Conservation (phyloP, 106 monocot genomes). For the Dioscorea zingiberensis region DNA sequence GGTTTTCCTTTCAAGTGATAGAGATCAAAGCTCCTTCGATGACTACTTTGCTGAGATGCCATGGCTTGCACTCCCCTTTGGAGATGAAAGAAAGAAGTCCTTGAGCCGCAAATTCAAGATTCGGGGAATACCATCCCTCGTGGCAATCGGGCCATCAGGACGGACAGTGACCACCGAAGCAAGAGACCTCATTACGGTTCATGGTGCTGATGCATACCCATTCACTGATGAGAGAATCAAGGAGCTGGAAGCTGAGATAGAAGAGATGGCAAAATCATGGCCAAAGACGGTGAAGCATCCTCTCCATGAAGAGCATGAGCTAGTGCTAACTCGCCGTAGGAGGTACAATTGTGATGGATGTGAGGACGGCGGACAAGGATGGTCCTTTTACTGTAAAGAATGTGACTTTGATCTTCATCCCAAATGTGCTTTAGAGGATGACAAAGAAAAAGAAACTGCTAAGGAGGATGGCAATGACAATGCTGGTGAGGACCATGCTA, state of each 20-base stretch:
- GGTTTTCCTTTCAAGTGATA: slow-evolving; percentile 55
- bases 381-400: slow-evolving; percentile 36
- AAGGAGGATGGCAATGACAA: slow-evolving; percentile 3
- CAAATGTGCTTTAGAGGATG: slow-evolving; percentile 28
- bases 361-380: slow-evolving; percentile 8
- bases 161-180: slow-evolving; percentile 53
- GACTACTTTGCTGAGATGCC: slow-evolving; percentile 58
- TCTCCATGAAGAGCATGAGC: slow-evolving; percentile 33
- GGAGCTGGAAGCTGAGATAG: slow-evolving; percentile 25
- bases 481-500: not conserved
- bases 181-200: slow-evolving; percentile 25
- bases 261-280: slow-evolving; percentile 36
- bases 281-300: slow-evolving; percentile 29
- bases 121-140: slow-evolving; percentile 50
- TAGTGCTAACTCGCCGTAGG: slow-evolving; percentile 16
- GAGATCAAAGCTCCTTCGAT: slow-evolving; percentile 42
- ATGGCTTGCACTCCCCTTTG: slow-evolving; percentile 65
- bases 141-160: slow-evolving; percentile 47
- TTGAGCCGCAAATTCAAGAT: slow-evolving; percentile 60
- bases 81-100: slow-evolving; percentile 31
- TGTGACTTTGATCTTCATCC: slow-evolving; percentile 49
- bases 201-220: slow-evolving; percentile 52
- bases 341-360: slow-evolving; percentile 27
- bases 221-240: slow-evolving; percentile 42
- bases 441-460: not conserved